Evolutionary conservation across 2,329 filamentous ascomycete genomes (phyloP).

Genomic region (Colletotrichum cuscutae): DNA sequence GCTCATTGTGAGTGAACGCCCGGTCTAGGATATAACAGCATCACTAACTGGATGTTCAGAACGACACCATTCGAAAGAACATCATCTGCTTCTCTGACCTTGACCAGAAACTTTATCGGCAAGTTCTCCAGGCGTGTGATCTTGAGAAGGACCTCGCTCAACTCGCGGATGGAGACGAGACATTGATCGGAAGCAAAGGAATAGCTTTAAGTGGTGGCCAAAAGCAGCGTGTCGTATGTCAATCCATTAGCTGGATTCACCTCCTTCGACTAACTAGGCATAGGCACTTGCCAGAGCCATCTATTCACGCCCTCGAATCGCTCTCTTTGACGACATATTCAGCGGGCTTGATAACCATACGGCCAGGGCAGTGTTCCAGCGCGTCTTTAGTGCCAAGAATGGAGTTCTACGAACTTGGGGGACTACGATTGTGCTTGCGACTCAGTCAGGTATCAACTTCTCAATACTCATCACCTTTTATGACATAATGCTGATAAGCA

Average conservation of each 20-base stretch:
- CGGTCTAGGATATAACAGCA: background rate
- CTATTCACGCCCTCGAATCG: constrained; percentile 45
- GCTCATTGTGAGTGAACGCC: constrained; percentile 40
- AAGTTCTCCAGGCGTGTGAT: constrained; percentile 42
- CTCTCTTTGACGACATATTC: constrained; percentile 51
- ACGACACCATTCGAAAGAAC: constrained; percentile 47
- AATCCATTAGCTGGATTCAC: background rate
- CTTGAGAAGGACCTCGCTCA: constrained; percentile 46
- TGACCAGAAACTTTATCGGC: constrained; percentile 40
- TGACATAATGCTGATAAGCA: background rate
- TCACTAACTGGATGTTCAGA: constrained; percentile 34
- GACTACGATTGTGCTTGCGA: constrained; percentile 50
- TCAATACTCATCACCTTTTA: background rate
- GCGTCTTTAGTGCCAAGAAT: constrained; percentile 39
- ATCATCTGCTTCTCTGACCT: constrained; percentile 44
- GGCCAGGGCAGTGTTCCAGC: constrained; percentile 43
- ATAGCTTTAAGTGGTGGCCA: constrained; percentile 59
- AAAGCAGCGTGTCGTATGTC: constrained; percentile 51
- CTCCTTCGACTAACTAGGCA: constrained; percentile 1
- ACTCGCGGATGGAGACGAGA: constrained; percentile 49
- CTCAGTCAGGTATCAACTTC: constrained; percentile 42
- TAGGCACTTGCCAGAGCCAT: constrained; percentile 51
- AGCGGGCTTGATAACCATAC: constrained; percentile 50
- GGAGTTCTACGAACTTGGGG: constrained; percentile 43
- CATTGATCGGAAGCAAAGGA: constrained; percentile 55